A percentile compares a stretch with the other conserved stretches of the same genome.
Conservation (phyloP, 257 asterid species). For the Fraxinus americana region DNA sequence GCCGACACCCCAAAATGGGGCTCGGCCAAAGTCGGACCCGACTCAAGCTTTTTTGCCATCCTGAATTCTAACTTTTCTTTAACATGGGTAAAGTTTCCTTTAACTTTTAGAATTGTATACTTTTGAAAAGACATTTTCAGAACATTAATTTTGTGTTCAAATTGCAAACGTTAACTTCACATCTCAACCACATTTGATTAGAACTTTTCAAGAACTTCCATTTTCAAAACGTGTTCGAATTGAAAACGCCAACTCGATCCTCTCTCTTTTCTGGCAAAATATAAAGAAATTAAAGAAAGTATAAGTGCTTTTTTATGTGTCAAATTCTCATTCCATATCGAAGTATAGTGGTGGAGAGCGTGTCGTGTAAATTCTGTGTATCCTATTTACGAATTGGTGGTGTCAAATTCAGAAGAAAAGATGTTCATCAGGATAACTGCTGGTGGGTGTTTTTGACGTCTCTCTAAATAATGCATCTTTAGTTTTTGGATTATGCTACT, state of each 20-base stretch:
- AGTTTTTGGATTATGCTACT: too few species aligned
- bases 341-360: neutral
- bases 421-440: too few species aligned
- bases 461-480: neutral
- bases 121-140: too few species aligned
- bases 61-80: too few species aligned
- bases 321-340: neutral
- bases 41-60: too few species aligned
- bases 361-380: neutral
- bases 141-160: neutral
- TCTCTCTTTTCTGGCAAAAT: neutral
- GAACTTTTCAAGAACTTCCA: neutral
- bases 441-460: too few species aligned
- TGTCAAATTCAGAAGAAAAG: neutral
- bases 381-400: neutral
- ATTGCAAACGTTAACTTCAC: neutral
- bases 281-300: neutral
- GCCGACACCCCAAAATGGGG: too few species aligned
- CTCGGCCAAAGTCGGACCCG: too few species aligned
- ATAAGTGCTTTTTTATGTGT: neutral
- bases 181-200: neutral
- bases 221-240: neutral
- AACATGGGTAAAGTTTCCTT: too few species aligned
- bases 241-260: neutral
- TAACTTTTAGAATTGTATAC: too few species aligned